These are phyloP conservation scores for Echinochloa phyllopogon DNA, from an alignment of 176 grass and related monocot species.

Conservation along the genomic window DNA sequence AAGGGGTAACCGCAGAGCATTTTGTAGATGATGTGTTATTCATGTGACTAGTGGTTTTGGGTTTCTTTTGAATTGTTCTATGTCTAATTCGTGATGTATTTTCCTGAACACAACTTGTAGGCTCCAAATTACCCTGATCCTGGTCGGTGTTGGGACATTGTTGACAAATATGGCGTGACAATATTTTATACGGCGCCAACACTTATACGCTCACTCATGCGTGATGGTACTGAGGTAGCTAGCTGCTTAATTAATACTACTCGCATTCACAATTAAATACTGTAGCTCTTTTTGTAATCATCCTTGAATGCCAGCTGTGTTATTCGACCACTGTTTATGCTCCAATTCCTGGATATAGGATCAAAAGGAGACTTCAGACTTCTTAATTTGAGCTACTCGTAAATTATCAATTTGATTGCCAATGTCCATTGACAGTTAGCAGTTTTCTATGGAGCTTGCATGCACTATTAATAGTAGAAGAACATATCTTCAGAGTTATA, in stretches of 20 bases:
- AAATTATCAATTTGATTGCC: slow-evolving; percentile 17
- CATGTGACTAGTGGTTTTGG: background rate
- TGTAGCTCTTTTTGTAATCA: background rate
- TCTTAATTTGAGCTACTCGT: background rate
- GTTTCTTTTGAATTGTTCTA: background rate
- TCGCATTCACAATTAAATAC: background rate
- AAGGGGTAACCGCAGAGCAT: slow-evolving; percentile 75
- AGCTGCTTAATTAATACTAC: background rate
- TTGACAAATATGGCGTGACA: slow-evolving; percentile 93
- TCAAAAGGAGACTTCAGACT: background rate
- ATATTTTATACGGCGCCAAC: slow-evolving; percentile 99
- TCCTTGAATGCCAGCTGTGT: background rate
- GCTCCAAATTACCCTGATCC: slow-evolving; percentile 93
- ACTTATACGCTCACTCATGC: slow-evolving; percentile 93
- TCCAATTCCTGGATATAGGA: slow-evolving; percentile 6
- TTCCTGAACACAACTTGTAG: slow-evolving; percentile 60
- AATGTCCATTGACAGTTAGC: background rate
- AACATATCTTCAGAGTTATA: background rate
- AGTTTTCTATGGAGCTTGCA: background rate
- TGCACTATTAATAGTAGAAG: background rate
- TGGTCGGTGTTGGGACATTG: slow-evolving; percentile 91
- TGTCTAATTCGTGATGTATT: slow-evolving; percentile 13
- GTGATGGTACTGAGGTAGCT: slow-evolving; percentile 76
- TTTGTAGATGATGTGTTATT: slow-evolving; percentile 20
- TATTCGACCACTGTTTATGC: background rate